Evolutionary conservation across 345 rosid genomes (phyloP).

Genomic region (Eucalyptus tenuipes): DNA sequence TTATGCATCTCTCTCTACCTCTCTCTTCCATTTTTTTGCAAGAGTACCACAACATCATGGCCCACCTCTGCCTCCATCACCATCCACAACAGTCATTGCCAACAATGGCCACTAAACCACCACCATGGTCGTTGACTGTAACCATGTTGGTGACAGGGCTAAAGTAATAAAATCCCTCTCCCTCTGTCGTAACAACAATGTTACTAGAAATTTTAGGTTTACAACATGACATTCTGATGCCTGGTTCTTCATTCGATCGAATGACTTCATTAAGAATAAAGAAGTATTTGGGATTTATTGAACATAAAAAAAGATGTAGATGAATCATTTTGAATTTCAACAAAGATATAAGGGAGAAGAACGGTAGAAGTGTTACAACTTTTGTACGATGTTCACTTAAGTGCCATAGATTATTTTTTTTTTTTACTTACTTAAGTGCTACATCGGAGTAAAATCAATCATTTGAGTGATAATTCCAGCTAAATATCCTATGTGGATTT

Average conservation of each 20-base stretch:
- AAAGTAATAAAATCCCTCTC: background rate
- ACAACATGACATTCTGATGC: background rate
- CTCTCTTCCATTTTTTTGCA: background rate
- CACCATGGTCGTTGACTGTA: rapidly evolving
- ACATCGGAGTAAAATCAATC: rapidly evolving
- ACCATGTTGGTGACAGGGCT: rapidly evolving
- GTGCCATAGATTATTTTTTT: too few relatives aligned
- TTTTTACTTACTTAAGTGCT: too few relatives aligned
- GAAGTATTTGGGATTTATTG: background rate
- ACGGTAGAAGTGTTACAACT: rapidly evolving
- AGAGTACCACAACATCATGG: background rate
- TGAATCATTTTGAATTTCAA: background rate
- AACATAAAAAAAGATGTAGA: background rate
- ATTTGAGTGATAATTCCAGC: too few relatives aligned
- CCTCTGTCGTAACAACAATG: rapidly evolving
- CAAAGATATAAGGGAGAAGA: too few relatives aligned
- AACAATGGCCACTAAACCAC: background rate
- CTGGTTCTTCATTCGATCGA: background rate
- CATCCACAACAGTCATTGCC: background rate
- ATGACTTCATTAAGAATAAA: background rate
- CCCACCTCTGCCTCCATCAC: background rate
- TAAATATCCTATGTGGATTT: too few relatives aligned
- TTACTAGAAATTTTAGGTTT: background rate
- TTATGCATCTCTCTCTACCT: background rate
- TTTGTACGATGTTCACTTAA: rapidly evolving